Evolutionary conservation across 129 eudicot genomes (phyloP).

Genomic region (Flaveria linearis): DNA sequence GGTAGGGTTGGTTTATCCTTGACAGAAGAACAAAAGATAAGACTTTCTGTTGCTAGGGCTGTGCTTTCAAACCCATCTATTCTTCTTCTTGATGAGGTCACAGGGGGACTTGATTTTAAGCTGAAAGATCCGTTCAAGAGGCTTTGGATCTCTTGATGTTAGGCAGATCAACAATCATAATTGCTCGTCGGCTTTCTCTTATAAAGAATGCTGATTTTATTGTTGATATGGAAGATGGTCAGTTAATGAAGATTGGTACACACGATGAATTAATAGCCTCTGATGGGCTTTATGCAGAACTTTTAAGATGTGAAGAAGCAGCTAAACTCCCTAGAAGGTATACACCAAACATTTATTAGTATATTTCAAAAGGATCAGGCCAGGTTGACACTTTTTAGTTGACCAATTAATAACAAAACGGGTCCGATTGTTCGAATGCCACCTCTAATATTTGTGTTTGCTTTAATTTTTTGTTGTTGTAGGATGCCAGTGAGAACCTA

Average conservation of each 20-base stretch:
- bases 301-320: conserved; percentile 95
- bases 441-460: too few relatives aligned
- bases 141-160: conserved; percentile 92
- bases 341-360: neutral
- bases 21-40: too few relatives aligned
- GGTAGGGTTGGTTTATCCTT: too few relatives aligned
- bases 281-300: conserved; percentile 92
- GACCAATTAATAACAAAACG: too few relatives aligned
- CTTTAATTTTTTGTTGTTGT: too few relatives aligned
- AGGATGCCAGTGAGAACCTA: too few relatives aligned
- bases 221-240: conserved; percentile 97
- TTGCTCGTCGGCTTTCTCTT: conserved; percentile 82
- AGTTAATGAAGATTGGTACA: conserved; percentile 88
- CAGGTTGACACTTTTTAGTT: too few relatives aligned
- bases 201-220: conserved; percentile 92
- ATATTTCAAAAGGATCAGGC: neutral
- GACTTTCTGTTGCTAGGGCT: too few relatives aligned
- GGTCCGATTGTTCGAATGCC: too few relatives aligned
- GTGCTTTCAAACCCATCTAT: too few relatives aligned
- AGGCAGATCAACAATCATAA: conserved; percentile 87
- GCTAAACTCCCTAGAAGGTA: conserved; percentile 98
- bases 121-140: conserved; percentile 95
- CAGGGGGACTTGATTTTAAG: too few relatives aligned
- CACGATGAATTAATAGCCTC: conserved; percentile 86
- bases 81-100: too few relatives aligned